Evolutionary conservation across 2,329 filamentous ascomycete genomes (phyloP).

Genomic region (Huntiella moniliformis): DNA sequence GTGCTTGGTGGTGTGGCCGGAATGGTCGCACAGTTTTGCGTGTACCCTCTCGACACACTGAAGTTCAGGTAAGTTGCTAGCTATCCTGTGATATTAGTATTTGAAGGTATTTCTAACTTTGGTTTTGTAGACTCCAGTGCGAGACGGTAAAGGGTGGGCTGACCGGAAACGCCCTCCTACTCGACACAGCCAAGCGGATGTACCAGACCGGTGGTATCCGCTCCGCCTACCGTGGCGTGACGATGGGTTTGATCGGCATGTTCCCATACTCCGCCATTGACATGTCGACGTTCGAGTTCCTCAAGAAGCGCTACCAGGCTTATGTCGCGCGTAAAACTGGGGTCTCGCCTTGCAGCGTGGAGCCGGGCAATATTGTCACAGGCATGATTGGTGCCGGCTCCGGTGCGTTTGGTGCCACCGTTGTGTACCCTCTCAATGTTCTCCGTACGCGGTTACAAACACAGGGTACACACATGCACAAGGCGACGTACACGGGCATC

Average conservation of each 20-base stretch:
- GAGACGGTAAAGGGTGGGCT: slow-evolving; percentile 76
- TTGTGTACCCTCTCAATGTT: slow-evolving; percentile 89
- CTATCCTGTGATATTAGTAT: background rate
- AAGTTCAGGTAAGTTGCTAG: slow-evolving; percentile 37
- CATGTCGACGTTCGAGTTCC: slow-evolving; percentile 81
- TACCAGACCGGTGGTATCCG: slow-evolving; percentile 54
- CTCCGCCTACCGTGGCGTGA: slow-evolving; percentile 77
- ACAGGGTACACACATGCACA: slow-evolving; percentile 84
- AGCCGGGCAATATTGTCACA: slow-evolving; percentile 64
- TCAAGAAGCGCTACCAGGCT: slow-evolving; percentile 56
- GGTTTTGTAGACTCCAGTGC: slow-evolving; percentile 62
- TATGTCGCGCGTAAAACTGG: slow-evolving; percentile 51
- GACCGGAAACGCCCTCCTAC: slow-evolving; percentile 64
- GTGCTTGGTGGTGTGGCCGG: slow-evolving; percentile 77
- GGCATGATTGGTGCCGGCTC: slow-evolving; percentile 81
- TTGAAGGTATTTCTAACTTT: background rate
- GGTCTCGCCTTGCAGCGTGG: slow-evolving; percentile 67
- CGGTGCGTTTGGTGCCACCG: slow-evolving; percentile 77
- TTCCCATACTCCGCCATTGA: slow-evolving; percentile 97
- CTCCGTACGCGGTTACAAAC: slow-evolving; percentile 82
- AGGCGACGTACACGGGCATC: slow-evolving; percentile 75
- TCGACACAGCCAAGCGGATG: slow-evolving; percentile 74
- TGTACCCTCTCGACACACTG: slow-evolving; percentile 82
- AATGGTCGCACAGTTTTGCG: slow-evolving; percentile 86
- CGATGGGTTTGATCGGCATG: slow-evolving; percentile 87